A percentile compares a stretch with the other conserved stretches of the same genome.
phyloP scores from a whole-genome alignment of 2,329 filamentous ascomycete species.

The Stagonosporopsis tanaceti region DNA sequence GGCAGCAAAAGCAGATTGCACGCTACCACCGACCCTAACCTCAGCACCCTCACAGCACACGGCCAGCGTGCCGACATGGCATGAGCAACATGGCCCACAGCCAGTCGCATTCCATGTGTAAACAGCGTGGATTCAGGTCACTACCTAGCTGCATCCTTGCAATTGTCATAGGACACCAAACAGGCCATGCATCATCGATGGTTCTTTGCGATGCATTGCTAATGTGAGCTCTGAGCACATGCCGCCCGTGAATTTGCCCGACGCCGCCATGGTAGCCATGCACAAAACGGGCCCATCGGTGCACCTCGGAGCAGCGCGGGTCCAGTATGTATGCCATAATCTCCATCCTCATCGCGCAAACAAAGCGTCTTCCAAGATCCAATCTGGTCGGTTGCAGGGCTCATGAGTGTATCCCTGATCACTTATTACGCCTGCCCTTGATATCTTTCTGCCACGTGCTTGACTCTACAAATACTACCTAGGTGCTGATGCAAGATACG shows the following conservation, averaged over 20 bases:
- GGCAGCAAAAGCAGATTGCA: too few species aligned
- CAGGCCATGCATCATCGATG: background rate
- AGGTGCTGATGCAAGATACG: conserved; percentile 2
- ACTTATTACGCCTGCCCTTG: conserved; percentile 3
- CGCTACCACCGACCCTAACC: conserved; percentile 12
- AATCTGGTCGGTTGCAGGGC: background rate
- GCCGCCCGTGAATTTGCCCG: conserved; percentile 20
- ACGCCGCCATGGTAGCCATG: conserved; percentile 8
- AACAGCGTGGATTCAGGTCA: background rate
- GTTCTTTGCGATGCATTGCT: conserved; percentile 2
- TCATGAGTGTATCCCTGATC: background rate
- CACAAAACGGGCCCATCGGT: conserved; percentile 7
- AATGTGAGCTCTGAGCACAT: conserved; percentile 13
- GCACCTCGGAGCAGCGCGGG: conserved; percentile 3
- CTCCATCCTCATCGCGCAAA: background rate
- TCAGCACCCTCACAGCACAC: too few species aligned
- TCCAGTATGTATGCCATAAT: conserved; percentile 6
- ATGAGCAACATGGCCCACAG: background rate
- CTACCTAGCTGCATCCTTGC: background rate
- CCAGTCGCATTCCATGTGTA: background rate
- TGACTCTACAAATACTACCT: background rate
- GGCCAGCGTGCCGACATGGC: conserved; percentile 8
- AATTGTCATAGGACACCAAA: background rate
- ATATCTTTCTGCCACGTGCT: background rate
- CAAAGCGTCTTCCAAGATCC: background rate